Conservation (phyloP, 495 filamentous ascomycete genomes). For the Penicilliopsis zonata region DNA sequence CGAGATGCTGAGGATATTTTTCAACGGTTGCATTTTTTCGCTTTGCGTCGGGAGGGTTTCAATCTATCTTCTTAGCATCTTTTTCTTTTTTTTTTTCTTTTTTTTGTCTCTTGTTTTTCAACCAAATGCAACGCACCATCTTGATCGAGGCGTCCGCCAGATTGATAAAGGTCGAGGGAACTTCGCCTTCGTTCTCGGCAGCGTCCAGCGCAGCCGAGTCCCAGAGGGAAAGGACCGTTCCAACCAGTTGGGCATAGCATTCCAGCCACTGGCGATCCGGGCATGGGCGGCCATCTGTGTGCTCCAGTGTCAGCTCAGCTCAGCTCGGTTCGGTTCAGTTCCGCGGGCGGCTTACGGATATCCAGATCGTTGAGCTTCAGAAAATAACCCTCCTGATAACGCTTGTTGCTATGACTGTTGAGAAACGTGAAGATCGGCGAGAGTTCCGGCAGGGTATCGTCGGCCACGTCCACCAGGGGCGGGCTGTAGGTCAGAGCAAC, state of each 20-base stretch:
- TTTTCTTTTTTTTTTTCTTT: too few relatives aligned
- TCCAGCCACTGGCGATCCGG: slow-evolving; percentile 85
- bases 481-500: slow-evolving; percentile 76
- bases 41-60: slow-evolving; percentile 78
- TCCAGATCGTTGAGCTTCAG: slow-evolving; percentile 91
- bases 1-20: slow-evolving; percentile 90
- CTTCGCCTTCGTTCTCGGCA: slow-evolving; percentile 69
- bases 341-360: slow-evolving; percentile 44
- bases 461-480: slow-evolving; percentile 69
- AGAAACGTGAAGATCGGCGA: slow-evolving; percentile 89
- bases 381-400: slow-evolving; percentile 97
- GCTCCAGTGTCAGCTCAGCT: slow-evolving; percentile 4
- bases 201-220: slow-evolving; percentile 88
- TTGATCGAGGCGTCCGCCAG: slow-evolving; percentile 94
- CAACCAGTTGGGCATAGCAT: slow-evolving; percentile 93
- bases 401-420: slow-evolving; percentile 90
- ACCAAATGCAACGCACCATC: slow-evolving; percentile 52
- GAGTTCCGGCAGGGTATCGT: slow-evolving; percentile 82
- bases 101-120: too few relatives aligned
- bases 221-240: slow-evolving; percentile 91
- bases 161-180: slow-evolving; percentile 92
- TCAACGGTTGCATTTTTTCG: slow-evolving; percentile 60
- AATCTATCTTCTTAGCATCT: slow-evolving; percentile 46
- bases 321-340: not conserved
- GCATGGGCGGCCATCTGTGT: slow-evolving; percentile 74